phyloP scores from a whole-genome alignment of 352 stramenopile species.

The Stephanocyclus meneghinianus region DNA sequence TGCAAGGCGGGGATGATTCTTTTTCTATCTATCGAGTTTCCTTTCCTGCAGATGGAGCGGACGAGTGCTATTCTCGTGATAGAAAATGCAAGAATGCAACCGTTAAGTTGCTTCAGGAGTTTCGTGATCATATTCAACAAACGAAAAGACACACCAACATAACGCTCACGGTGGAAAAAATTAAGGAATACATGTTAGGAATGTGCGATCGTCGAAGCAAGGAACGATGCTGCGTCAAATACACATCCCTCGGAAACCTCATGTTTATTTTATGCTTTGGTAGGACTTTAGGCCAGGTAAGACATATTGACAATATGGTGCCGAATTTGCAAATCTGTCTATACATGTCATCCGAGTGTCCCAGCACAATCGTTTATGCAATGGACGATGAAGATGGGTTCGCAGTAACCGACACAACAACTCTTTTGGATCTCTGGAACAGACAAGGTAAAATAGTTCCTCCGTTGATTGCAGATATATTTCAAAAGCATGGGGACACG shows the following conservation, averaged over 20 bases:
- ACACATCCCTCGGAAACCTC: slow-evolving; percentile 54
- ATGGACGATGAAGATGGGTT: slow-evolving; percentile 46
- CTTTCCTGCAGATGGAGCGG: slow-evolving; percentile 33
- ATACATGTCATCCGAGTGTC: slow-evolving; percentile 65
- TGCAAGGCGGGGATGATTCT: slow-evolving; percentile 59
- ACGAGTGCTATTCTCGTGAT: slow-evolving; percentile 18
- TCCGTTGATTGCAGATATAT: slow-evolving; percentile 27
- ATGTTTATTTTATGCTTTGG: slow-evolving; percentile 71
- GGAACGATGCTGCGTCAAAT: slow-evolving; percentile 19
- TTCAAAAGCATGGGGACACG: slow-evolving; percentile 21
- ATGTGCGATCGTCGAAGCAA: slow-evolving; percentile 40
- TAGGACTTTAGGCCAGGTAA: slow-evolving; percentile 52
- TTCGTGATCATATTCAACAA: slow-evolving; percentile 34
- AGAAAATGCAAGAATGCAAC: slow-evolving; percentile 26
- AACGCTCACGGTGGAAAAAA: slow-evolving; percentile 47
- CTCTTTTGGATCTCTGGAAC: slow-evolving; percentile 54
- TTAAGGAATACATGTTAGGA: slow-evolving; percentile 59
- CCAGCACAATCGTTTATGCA: slow-evolving; percentile 61
- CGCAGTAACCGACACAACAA: slow-evolving; percentile 29
- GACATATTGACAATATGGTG: slow-evolving; percentile 73
- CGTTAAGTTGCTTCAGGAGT: slow-evolving; percentile 29
- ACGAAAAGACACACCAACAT: slow-evolving; percentile 17
- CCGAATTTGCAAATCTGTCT: slow-evolving; percentile 65
- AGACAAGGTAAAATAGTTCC: slow-evolving; percentile 29
- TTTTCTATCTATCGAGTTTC: slow-evolving; percentile 63